Evolutionary conservation across 805 yeast species (phyloP).

Genomic region (Starmerella kuoi): DNA sequence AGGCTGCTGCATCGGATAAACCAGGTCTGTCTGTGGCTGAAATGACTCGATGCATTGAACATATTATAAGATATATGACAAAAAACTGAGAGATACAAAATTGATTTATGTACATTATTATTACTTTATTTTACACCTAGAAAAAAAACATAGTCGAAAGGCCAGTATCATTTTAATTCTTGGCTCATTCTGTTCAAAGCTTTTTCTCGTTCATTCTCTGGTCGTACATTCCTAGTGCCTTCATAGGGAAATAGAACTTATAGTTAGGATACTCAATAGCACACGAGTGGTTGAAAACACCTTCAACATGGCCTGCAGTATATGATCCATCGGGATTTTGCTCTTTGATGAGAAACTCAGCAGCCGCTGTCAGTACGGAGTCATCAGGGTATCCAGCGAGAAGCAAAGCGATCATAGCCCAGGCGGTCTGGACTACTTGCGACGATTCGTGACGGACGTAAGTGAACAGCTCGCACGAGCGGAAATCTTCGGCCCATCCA

Average conservation of each 20-base stretch:
- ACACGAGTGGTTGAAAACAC: slow-evolving; percentile 89
- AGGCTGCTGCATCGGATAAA: slow-evolving; percentile 2
- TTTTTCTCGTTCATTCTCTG: slow-evolving; percentile 1
- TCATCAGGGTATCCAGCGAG: slow-evolving; percentile 70
- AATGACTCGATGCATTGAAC: slow-evolving; percentile 7
- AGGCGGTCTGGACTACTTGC: slow-evolving; percentile 77
- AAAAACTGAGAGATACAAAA: background rate
- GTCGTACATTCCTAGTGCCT: slow-evolving; percentile 72
- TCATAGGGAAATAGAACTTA: slow-evolving; percentile 76
- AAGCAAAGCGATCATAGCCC: slow-evolving; percentile 77
- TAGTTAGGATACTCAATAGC: slow-evolving; percentile 95
- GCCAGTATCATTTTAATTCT: too few species aligned
- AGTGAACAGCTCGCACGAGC: slow-evolving; percentile 67
- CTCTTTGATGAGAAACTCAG: slow-evolving; percentile 46
- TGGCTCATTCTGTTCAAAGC: too few species aligned
- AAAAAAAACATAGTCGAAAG: too few species aligned
- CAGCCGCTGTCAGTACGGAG: slow-evolving; percentile 49
- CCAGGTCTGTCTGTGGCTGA: slow-evolving; percentile 10
- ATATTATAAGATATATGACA: slow-evolving; percentile 1
- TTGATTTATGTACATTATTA: background rate
- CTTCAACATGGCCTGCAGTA: slow-evolving; percentile 75
- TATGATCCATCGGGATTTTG: slow-evolving; percentile 75
- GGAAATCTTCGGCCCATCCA: slow-evolving; percentile 96
- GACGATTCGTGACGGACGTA: slow-evolving; percentile 57
- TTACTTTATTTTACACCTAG: too few species aligned